Evolutionary conservation across 257 asterid genomes (phyloP).

Genomic region (Nicotiana sylvestris): DNA sequence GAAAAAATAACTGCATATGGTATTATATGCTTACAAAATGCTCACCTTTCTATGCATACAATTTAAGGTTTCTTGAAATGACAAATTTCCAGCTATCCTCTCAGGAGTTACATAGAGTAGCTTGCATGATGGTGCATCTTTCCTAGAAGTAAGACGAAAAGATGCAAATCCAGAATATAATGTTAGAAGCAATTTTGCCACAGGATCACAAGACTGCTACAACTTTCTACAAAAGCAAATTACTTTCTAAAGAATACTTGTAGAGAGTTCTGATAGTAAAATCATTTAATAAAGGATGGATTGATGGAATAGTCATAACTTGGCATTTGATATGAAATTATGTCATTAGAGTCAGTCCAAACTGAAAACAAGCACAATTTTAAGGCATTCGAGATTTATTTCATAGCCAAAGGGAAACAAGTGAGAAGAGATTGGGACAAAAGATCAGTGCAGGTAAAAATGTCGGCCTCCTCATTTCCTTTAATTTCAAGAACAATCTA

Average conservation of each 20-base stretch:
- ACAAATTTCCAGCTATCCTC: conserved; percentile 83
- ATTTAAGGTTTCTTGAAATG: conserved; percentile 75
- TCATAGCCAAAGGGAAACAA: not conserved
- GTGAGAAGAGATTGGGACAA: not conserved
- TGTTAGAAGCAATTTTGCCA: not conserved
- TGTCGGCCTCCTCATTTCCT: not conserved
- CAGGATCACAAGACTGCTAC: not conserved
- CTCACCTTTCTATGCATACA: conserved; percentile 65
- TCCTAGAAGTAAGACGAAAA: conserved; percentile 44
- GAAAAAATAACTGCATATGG: not conserved
- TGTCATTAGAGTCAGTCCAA: not conserved
- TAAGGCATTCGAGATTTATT: not conserved
- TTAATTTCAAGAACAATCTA: not conserved
- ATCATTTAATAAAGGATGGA: not conserved
- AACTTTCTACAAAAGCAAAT: not conserved
- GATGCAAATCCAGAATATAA: not conserved
- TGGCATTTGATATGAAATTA: not conserved
- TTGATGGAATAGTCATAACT: not conserved
- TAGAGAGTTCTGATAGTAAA: not conserved
- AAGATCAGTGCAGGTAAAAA: not conserved
- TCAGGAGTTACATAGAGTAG: conserved; percentile 97
- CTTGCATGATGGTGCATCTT: conserved; percentile 85
- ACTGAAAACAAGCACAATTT: not conserved
- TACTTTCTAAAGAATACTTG: not conserved
- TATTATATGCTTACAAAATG: not conserved